Evolutionary conservation across 2,329 filamentous ascomycete species (phyloP).

Genomic region (Venturia carpophila): DNA sequence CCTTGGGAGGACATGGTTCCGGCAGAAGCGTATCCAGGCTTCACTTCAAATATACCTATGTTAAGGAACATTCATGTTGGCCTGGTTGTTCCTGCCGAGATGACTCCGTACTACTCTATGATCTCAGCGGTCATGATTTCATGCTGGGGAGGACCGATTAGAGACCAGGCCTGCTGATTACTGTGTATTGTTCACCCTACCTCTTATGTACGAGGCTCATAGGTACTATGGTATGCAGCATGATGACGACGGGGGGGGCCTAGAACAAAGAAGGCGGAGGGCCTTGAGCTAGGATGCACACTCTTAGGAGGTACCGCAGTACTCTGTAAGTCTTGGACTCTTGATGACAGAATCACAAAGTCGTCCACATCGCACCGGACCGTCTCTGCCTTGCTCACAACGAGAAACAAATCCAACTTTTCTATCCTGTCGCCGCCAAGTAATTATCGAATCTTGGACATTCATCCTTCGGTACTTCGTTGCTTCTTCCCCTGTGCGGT

Average conservation of each 20-base stretch:
- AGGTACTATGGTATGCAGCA: background rate
- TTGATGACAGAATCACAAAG: too few species aligned
- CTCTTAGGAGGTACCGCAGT: too few species aligned
- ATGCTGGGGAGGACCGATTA: background rate
- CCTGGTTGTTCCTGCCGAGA: background rate
- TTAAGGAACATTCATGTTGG: background rate
- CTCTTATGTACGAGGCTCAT: background rate
- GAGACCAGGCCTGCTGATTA: background rate
- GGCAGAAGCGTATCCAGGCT: background rate
- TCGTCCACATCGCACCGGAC: too few species aligned
- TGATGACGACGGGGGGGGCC: background rate
- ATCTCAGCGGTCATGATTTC: slow-evolving; percentile 6
- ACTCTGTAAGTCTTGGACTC: too few species aligned
- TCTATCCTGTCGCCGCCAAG: too few species aligned
- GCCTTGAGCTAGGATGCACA: background rate
- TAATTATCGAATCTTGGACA: too few species aligned
- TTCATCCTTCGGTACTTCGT: too few species aligned
- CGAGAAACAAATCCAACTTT: too few species aligned
- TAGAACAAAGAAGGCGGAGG: background rate
- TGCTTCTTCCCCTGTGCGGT: too few species aligned
- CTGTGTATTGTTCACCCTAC: background rate
- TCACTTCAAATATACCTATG: background rate
- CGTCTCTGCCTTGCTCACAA: too few species aligned
- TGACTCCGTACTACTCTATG: background rate
- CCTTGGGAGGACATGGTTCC: slow-evolving; percentile 1